Base-by-base conservation (phyloP, 129 eudicot genomes). In the Oenanthe sinensis region DNA sequence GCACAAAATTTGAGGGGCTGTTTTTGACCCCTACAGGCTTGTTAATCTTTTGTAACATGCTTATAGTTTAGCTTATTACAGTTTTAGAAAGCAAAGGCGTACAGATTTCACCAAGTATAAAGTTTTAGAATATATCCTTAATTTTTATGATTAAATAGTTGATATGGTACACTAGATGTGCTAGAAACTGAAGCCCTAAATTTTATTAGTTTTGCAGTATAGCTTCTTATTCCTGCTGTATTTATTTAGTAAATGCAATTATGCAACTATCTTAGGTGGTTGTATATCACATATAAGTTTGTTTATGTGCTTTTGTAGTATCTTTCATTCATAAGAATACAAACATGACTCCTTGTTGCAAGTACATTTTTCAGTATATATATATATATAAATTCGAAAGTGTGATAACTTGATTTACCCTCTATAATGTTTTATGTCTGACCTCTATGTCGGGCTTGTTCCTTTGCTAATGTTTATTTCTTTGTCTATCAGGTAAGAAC, bases 401-500 rank as follows among this genome's bases (percentile, higher is more conserved):
- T 36, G 44, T 17, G 28, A 17, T 17, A 14, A 19, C 20, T 19
- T 19, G 14, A 16, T 15, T 36, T 70, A 5, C 20, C 20, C 26
- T 39, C n/a, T 70, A 5, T 39, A 37, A 20, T 8, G 6, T 15
- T 6, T 70, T 6, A 6, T 50, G 19, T 28, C 44, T 76, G 40
- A 37, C 13, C 48, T 76, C 48, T 76, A 16, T 39, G 12, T 2
- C 7, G 47, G 9, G n/a, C 73, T 14, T 33, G 2, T 42, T 30
- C 8, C 22, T 24, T n/a, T 74, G 47, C 39, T 70, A 20, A 79
- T 71, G 24, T 36, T 16, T 20, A 15, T 44, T 20, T 40, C 46
- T 65, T 79, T 12, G 68, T 81, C 39, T 79, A 75, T 50, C 89
- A 96, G 99, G 99, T 2, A 96, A 86, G 71, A 81, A 80, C 7